Evolutionary conservation across 257 asterid species (phyloP), one percentile per base, ranked within the genome.

Genomic region (Scutellaria barbata): DNA sequence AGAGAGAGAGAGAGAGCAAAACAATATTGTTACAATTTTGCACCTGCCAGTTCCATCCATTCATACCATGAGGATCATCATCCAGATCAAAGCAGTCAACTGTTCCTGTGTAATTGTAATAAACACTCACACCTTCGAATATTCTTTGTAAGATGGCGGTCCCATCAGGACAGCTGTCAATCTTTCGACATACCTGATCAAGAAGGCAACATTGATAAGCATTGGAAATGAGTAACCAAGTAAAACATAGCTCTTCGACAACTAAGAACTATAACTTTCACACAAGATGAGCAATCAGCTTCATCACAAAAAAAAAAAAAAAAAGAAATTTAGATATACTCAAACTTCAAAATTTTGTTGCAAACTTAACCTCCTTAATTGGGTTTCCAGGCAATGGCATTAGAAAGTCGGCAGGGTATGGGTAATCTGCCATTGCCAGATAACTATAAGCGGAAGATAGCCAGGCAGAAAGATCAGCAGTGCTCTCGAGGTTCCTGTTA

Each of bases 31-130:
- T 9, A 48, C 63, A 7, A 16, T 41, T 10, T 50, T 52, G 2
- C 73, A 93, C 98, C 96, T 93, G 98, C 98, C 98, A 93, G 66
- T 89, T 80, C 98, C 96, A 93, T 60, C 98, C 98, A 35, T 77
- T 78, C 92, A 87, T 83, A 39, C 98, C 98, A 81, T 93, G 95
- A 76, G 96, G 97, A 55, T 93, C 97, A 52, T 93, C 97, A 35
- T 85, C 87, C 77, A 90, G 68, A 77, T 89, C 57, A 80, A 89
- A 93, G 85, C 98, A 90, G 16, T 77, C 79, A 66, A 80, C 87
- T 5, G 80, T 75, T 73, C 96, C 96, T 0, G 96, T 90, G 75
- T 84, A 87, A 64, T 93, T 93, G 84, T 93, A 93, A 74, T 93
- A 93, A 71, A 90, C 85, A 74, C 88, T 77, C 35, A 89, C 83